A percentile compares a stretch with the other conserved stretches of the same genome.
These are phyloP conservation scores for Phytophthora chlamydospora DNA, from an alignment of 352 stramenopile genomes.

Conservation along the genomic window DNA sequence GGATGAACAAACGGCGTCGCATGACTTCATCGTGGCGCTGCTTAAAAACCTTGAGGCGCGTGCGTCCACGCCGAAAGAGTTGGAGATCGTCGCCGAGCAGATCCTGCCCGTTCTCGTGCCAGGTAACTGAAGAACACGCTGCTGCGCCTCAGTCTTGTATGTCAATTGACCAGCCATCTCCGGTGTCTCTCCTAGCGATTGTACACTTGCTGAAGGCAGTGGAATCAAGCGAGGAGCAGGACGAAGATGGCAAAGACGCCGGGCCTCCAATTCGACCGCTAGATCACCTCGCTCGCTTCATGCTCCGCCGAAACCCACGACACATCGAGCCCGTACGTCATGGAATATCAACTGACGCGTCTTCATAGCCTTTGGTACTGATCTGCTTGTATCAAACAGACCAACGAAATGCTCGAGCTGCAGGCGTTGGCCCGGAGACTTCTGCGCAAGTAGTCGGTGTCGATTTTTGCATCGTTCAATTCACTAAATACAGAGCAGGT, in stretches of 20 bases:
- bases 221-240: slow-evolving; percentile 43
- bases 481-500: background rate
- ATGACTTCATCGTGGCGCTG: slow-evolving; percentile 49
- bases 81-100: slow-evolving; percentile 61
- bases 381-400: slow-evolving; percentile 24
- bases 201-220: slow-evolving; percentile 63
- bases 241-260: slow-evolving; percentile 45
- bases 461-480: background rate
- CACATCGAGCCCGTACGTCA: slow-evolving; percentile 52
- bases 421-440: slow-evolving; percentile 39
- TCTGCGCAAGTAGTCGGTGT: slow-evolving; percentile 40
- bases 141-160: background rate
- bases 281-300: slow-evolving; percentile 69
- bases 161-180: background rate
- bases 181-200: slow-evolving; percentile 31
- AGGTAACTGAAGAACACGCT: slow-evolving; percentile 34
- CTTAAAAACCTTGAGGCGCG: slow-evolving; percentile 40
- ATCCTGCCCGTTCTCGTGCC: slow-evolving; percentile 62
- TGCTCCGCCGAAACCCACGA: slow-evolving; percentile 71
- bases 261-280: slow-evolving; percentile 55
- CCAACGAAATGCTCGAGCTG: slow-evolving; percentile 36
- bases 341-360: background rate
- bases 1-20: slow-evolving; percentile 43
- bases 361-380: no score
- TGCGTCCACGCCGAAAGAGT: slow-evolving; percentile 36